A percentile compares a stretch with the other conserved stretches of the same genome.
These are phyloP conservation scores for Metschnikowia dekortorum DNA, from an alignment of 805 yeast species.

Conservation along the genomic window DNA sequence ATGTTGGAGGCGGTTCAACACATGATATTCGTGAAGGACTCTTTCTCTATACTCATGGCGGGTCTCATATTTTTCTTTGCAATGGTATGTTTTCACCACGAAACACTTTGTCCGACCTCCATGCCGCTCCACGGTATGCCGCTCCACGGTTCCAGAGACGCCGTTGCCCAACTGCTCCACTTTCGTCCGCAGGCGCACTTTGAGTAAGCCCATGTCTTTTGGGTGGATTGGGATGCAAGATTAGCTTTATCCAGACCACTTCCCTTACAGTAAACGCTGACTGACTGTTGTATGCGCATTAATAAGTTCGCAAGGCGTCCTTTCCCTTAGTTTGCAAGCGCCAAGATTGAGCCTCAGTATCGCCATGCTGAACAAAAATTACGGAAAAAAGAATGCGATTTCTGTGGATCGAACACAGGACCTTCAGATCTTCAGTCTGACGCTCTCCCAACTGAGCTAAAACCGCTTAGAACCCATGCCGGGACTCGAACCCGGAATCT, in stretches of 20 bases:
- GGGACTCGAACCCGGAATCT: slow-evolving; percentile 19
- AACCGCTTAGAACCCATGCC: slow-evolving; percentile 20
- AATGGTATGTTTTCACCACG: slow-evolving; percentile 46
- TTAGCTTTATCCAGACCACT: not conserved
- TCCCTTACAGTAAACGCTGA: no score
- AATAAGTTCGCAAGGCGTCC: no score
- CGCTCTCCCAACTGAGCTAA: slow-evolving; percentile 29
- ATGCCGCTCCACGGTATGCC: slow-evolving; percentile 26
- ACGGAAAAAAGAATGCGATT: slow-evolving; percentile 10
- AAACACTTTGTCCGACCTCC: slow-evolving; percentile 7
- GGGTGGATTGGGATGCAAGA: no score
- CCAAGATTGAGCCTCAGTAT: no score
- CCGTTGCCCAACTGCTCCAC: slow-evolving; percentile 26
- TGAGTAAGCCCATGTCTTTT: not conserved
- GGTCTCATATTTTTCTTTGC: slow-evolving; percentile 37
- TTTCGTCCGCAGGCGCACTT: not conserved
- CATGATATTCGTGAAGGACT: slow-evolving; percentile 33
- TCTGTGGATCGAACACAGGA: slow-evolving; percentile 18
- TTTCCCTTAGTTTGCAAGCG: no score
- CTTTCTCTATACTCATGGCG: slow-evolving; percentile 35
- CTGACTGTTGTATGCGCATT: no score
- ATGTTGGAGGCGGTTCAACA: slow-evolving; percentile 27
- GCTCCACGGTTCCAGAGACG: slow-evolving; percentile 33
- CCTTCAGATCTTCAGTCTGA: slow-evolving; percentile 17
- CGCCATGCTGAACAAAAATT: no score